Conservation (phyloP, 2,329 filamentous ascomycete genomes). For the Colletotrichum nymphaeae region DNA sequence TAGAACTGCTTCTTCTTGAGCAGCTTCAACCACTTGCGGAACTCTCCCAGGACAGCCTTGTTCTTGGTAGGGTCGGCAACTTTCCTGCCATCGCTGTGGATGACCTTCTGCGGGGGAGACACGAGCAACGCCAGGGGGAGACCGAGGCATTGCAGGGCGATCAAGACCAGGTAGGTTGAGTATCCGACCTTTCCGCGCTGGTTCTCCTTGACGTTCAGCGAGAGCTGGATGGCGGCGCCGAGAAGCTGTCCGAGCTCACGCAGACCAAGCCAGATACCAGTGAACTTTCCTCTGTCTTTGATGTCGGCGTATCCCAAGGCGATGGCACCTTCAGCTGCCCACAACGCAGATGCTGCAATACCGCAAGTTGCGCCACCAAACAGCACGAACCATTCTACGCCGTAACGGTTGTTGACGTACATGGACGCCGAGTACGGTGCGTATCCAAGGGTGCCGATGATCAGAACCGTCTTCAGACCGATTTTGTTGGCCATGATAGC, state of each 20-base stretch:
- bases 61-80: conserved; percentile 47
- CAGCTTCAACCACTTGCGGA: conserved; percentile 50
- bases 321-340: conserved; percentile 50
- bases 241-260: conserved; percentile 64
- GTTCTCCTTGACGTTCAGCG: conserved; percentile 56
- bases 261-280: conserved; percentile 64
- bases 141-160: conserved; percentile 57
- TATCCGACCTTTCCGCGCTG: conserved; percentile 58
- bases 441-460: conserved; percentile 56
- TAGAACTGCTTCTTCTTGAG: conserved; percentile 57
- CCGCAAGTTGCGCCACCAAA: conserved; percentile 55
- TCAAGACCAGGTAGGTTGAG: conserved; percentile 52
- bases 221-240: conserved; percentile 62
- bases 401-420: conserved; percentile 57
- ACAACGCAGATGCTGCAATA: conserved; percentile 49
- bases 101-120: conserved; percentile 57
- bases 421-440: conserved; percentile 55
- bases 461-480: conserved; percentile 48
- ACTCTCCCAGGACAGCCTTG: conserved; percentile 50
- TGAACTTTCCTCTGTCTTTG: conserved; percentile 56
- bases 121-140: conserved; percentile 57
- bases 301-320: conserved; percentile 46
- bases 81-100: conserved; percentile 49
- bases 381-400: conserved; percentile 55
- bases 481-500: conserved; percentile 52